Conservation (phyloP, 305 asterid genomes). For the Fraxinus albicans region DNA sequence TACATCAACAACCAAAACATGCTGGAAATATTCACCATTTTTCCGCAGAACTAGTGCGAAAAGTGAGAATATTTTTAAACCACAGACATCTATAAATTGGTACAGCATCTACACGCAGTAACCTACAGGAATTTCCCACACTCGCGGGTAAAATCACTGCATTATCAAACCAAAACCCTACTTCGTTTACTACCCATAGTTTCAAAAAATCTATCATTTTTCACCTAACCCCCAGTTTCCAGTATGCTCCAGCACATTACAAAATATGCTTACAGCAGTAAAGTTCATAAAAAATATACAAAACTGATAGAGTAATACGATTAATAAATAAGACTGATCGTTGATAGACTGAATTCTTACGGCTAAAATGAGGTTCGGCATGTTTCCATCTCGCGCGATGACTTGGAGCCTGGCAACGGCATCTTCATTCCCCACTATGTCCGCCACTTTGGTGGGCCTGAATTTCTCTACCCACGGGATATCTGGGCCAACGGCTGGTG, state of each 20-base stretch:
- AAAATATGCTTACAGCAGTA: background rate
- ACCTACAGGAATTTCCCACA: conserved; percentile 3
- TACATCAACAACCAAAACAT: background rate
- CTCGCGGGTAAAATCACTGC: background rate
- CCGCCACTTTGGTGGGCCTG: conserved; percentile 72
- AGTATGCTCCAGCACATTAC: background rate
- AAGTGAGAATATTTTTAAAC: background rate
- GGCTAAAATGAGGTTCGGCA: conserved; percentile 85
- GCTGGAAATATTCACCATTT: background rate
- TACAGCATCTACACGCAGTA: conserved; percentile 1
- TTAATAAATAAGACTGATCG: background rate
- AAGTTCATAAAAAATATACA: background rate
- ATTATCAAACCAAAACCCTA: background rate
- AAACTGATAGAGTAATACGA: background rate
- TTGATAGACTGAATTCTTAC: conserved; percentile 30
- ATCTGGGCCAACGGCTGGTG: conserved; percentile 46
- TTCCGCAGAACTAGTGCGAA: background rate
- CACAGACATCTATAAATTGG: background rate
- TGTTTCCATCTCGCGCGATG: conserved; percentile 84
- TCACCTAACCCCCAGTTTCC: background rate
- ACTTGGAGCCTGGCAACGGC: conserved; percentile 88
- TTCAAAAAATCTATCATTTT: background rate
- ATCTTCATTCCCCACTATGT: conserved; percentile 84
- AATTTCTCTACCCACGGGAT: conserved; percentile 97
- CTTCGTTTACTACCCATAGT: background rate